Conservation (phyloP, 495 filamentous ascomycete genomes). For the Penicillium desertorum region DNA sequence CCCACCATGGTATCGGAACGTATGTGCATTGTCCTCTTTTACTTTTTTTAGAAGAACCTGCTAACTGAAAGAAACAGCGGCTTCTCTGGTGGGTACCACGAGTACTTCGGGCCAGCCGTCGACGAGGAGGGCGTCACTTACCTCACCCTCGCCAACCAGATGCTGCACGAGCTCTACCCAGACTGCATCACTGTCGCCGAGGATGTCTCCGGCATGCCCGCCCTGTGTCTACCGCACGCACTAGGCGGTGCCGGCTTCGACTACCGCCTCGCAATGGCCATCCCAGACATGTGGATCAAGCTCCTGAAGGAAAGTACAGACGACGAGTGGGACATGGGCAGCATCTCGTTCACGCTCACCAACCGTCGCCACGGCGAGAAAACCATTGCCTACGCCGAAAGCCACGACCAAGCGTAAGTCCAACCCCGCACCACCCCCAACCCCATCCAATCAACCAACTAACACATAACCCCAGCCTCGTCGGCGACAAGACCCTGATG, state of each 20-base stretch:
- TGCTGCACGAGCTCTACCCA: slow-evolving; percentile 88
- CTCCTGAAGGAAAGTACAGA: slow-evolving; percentile 91
- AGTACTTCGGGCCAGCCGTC: slow-evolving; percentile 92
- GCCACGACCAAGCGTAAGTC: slow-evolving; percentile 95
- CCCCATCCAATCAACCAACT: slow-evolving; percentile 18
- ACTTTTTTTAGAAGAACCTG: background rate
- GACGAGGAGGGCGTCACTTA: slow-evolving; percentile 96
- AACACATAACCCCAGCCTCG: slow-evolving; percentile 60
- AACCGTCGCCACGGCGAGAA: slow-evolving; percentile 96
- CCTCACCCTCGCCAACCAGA: slow-evolving; percentile 93
- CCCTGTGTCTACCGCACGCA: slow-evolving; percentile 78
- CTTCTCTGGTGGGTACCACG: slow-evolving; percentile 97
- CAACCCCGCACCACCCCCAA: background rate
- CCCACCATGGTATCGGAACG: slow-evolving; percentile 96
- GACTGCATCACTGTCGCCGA: slow-evolving; percentile 88
- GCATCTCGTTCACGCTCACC: slow-evolving; percentile 79
- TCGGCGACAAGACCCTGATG: slow-evolving; percentile 93
- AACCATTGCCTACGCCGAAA: slow-evolving; percentile 96
- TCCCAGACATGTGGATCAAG: slow-evolving; percentile 99
- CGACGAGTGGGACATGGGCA: slow-evolving; percentile 88
- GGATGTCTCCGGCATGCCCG: slow-evolving; percentile 98
- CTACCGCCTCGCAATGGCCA: slow-evolving; percentile 95
- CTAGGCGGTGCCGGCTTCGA: slow-evolving; percentile 95
- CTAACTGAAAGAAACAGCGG: slow-evolving; percentile 55
- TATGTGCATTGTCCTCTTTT: slow-evolving; percentile 50